Conservation (phyloP, 2,329 filamentous ascomycete species). For the Anisogramma anomala region DNA sequence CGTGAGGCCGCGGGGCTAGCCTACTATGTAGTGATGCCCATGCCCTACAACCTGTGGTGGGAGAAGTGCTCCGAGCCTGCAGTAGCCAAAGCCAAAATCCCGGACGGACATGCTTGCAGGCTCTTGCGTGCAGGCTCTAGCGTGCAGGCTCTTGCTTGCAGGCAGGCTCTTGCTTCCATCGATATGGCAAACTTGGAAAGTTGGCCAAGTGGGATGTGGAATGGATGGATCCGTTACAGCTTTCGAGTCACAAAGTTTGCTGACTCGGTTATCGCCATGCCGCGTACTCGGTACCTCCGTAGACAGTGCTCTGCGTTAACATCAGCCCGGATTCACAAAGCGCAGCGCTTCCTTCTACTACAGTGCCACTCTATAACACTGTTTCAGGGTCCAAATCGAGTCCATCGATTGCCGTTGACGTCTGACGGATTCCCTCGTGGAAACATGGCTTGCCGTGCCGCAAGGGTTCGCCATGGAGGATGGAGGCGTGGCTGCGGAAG, state of each 20-base stretch:
- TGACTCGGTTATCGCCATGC: conserved; percentile 6
- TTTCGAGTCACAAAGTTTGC: conserved; percentile 5
- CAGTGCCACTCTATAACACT: too few relatives aligned
- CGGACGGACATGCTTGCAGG: background rate
- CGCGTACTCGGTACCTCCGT: background rate
- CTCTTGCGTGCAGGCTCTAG: background rate
- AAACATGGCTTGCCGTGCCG: background rate
- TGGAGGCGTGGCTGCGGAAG: background rate
- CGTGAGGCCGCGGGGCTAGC: too few relatives aligned
- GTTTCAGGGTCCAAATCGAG: too few relatives aligned
- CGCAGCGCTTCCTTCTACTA: background rate
- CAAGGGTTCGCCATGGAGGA: conserved; percentile 5
- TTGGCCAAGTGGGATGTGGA: background rate
- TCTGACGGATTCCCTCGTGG: too few relatives aligned
- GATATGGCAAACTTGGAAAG: background rate
- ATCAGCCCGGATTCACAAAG: too few relatives aligned
- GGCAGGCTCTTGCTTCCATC: background rate
- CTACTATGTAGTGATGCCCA: too few relatives aligned
- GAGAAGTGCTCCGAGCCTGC: background rate
- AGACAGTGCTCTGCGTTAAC: too few relatives aligned
- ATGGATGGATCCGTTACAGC: background rate
- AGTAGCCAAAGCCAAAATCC: background rate
- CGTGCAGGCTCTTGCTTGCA: too few relatives aligned
- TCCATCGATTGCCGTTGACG: too few relatives aligned
- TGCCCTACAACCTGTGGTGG: too few relatives aligned